Evolutionary conservation across 495 filamentous ascomycete genomes (phyloP).

Genomic region (Podospora bellae-mahoneyi): DNA sequence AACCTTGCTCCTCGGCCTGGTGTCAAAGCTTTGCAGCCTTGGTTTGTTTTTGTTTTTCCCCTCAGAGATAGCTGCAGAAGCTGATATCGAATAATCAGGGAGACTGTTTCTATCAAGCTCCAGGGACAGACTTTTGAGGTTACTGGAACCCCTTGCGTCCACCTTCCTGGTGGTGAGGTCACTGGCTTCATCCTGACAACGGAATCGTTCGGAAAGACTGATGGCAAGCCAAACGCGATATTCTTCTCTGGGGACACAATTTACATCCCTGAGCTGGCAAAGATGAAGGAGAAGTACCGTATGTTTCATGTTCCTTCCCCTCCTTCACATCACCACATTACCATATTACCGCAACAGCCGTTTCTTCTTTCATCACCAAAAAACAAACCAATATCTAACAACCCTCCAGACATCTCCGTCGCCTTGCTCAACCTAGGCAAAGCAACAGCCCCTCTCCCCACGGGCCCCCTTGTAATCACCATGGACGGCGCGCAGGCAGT

Average conservation of each 20-base stretch:
- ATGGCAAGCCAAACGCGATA: constrained; percentile 49
- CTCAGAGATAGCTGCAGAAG: not conserved
- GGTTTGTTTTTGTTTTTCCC: constrained; percentile 8
- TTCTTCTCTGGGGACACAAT: constrained; percentile 57
- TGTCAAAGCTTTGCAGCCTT: constrained; percentile 39
- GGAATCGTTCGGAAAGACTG: constrained; percentile 38
- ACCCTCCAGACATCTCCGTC: constrained; percentile 27
- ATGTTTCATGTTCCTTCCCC: not conserved
- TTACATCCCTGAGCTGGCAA: constrained; percentile 44
- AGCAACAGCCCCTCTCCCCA: constrained; percentile 29
- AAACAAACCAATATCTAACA: not conserved
- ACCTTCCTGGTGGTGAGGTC: constrained; percentile 48
- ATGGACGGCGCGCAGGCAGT: constrained; percentile 50
- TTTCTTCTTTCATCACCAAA: not conserved
- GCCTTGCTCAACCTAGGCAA: constrained; percentile 42
- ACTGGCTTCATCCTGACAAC: constrained; percentile 47
- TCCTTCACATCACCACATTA: not conserved
- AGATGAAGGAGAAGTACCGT: constrained; percentile 33
- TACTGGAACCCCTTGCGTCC: constrained; percentile 45
- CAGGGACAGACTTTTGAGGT: constrained; percentile 47
- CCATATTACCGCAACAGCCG: not conserved
- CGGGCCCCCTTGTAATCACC: constrained; percentile 43
- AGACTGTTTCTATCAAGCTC: constrained; percentile 23
- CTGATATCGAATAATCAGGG: constrained; percentile 7
- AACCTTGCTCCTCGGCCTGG: constrained; percentile 44